phyloP scores from a whole-genome alignment of 495 filamentous ascomycete species.

The Jackrogersella multiformis region DNA sequence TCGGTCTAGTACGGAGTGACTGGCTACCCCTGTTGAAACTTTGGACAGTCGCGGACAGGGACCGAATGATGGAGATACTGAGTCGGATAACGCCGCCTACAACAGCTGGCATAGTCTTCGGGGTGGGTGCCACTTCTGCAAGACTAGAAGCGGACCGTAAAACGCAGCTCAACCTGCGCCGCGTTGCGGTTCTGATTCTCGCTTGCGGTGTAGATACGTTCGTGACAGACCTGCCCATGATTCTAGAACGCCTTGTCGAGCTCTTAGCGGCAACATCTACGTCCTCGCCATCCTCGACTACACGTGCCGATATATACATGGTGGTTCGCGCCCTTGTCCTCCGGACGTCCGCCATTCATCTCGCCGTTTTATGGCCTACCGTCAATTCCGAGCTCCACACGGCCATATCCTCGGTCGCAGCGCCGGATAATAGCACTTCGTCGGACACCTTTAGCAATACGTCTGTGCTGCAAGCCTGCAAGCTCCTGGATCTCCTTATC shows the following conservation, averaged over 20 bases:
- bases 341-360: conserved; percentile 75
- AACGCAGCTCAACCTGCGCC: conserved; percentile 88
- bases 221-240: conserved; percentile 71
- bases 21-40: conserved; percentile 88
- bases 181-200: conserved; percentile 79
- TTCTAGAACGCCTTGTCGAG: conserved; percentile 88
- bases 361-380: conserved; percentile 87
- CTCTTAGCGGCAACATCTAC: conserved; percentile 84
- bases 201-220: conserved; percentile 80
- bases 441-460: conserved; percentile 78
- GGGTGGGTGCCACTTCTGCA: conserved; percentile 94
- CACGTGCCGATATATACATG: conserved; percentile 89
- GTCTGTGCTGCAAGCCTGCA: conserved; percentile 86
- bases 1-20: conserved; percentile 69
- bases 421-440: conserved; percentile 66
- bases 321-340: conserved; percentile 83
- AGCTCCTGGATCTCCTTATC: conserved; percentile 86
- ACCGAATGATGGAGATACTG: conserved; percentile 83
- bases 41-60: conserved; percentile 85
- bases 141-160: conserved; percentile 92
- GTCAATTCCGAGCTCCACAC: conserved; percentile 87
- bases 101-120: conserved; percentile 97
- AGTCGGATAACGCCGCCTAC: conserved; percentile 82
- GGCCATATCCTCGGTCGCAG: conserved; percentile 79
- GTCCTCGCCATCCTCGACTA: conserved; percentile 90